Evolutionary conservation across 441 rosid species (phyloP), one percentile per base, ranked within the genome.

Genomic region (Pelargonium cotyledonis): DNA sequence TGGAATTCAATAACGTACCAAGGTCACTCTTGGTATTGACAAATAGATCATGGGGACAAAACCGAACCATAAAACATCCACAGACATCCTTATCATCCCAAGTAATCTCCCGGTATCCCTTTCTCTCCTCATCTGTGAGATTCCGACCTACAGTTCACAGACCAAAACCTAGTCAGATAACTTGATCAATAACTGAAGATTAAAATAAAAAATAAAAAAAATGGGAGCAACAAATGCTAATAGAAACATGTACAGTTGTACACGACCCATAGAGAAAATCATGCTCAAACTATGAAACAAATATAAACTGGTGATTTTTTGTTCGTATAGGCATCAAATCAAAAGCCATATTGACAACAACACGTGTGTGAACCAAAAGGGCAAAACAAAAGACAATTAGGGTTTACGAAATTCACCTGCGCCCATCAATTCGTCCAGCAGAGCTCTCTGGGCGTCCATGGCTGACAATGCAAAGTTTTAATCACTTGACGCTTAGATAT

Each of bases 11-110:
- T 49, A 65, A 80, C 87, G 11, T 66, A 95, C 98, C 98, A 65
- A 95, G 95, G 80, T 95, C 99, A 75, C 99, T 95, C 71, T 86
- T 85, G 62, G 98, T 95, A 81, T 95, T 95, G 82, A 95, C 95
- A 61, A 95, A 95, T 83, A 95, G 99, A 65, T 95, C 98, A 51
- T 95, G 96, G 64, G 99, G 98, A 72, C 99, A 95, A 75, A 95
- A 92, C 7, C 97, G 86, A 84, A 95, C 97, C 99, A 95, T 92
- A 71, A 85, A 92, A 70, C 82, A 90, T 3, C 86, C 88, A 76
- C 99, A 95, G n/a, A 95, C 99, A 69, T 90, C 99, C 82, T 86
- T 90, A 12, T 92, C 97, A 68, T 95, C 93, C 99, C 99, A 95
- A 47, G 80, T 84, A 58, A 92, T 68, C 79, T 92, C 99, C 84